These are phyloP conservation scores for Blastobotrys peoriensis DNA, from an alignment of 805 yeast genomes.

Conservation along the genomic window DNA sequence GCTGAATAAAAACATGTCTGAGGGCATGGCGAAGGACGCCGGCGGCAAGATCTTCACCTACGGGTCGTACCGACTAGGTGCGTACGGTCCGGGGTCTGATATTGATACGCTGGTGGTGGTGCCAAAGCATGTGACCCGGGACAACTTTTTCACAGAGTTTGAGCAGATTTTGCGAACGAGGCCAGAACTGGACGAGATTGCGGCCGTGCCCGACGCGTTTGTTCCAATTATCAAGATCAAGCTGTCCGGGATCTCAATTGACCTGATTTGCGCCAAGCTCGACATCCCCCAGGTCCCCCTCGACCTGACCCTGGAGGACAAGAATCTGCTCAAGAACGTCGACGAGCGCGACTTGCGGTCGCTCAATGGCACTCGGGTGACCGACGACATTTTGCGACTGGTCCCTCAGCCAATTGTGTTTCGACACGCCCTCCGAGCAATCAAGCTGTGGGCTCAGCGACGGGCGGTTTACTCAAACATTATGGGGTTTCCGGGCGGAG, in stretches of 20 bases:
- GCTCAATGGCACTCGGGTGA: slow-evolving; percentile 92
- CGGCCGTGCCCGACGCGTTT: slow-evolving; percentile 93
- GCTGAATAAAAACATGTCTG: slow-evolving; percentile 81
- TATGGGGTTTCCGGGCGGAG: slow-evolving; percentile 98
- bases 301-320: slow-evolving; percentile 71
- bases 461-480: slow-evolving; percentile 92
- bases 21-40: slow-evolving; percentile 95
- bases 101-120: slow-evolving; percentile 95
- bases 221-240: slow-evolving; percentile 94
- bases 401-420: slow-evolving; percentile 93
- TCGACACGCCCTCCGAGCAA: slow-evolving; percentile 85
- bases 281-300: slow-evolving; percentile 80
- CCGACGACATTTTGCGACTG: slow-evolving; percentile 82
- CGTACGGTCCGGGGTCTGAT: slow-evolving; percentile 97
- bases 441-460: slow-evolving; percentile 94
- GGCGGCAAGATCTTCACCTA: slow-evolving; percentile 97
- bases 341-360: slow-evolving; percentile 91
- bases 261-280: slow-evolving; percentile 76
- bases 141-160: slow-evolving; percentile 82
- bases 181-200: slow-evolving; percentile 82
- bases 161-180: slow-evolving; percentile 61
- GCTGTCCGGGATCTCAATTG: slow-evolving; percentile 88
- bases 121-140: slow-evolving; percentile 89
- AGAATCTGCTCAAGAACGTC: slow-evolving; percentile 74
- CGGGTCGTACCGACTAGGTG: slow-evolving; percentile 93